Conservation (phyloP, 1,139 yeast species). For the Komagataea norvegica region DNA sequence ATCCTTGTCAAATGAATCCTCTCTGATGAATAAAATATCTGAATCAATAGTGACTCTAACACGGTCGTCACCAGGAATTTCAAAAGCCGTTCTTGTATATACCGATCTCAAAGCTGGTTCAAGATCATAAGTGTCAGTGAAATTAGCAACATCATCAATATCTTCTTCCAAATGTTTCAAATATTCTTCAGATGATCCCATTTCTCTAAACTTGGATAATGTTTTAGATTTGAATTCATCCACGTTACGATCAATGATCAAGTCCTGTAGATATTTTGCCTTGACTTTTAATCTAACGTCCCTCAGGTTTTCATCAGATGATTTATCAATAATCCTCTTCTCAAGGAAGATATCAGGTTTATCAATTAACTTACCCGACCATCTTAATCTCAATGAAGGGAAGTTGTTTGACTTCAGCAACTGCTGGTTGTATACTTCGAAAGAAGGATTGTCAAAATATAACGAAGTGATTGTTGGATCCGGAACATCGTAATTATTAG, state of each 20-base stretch:
- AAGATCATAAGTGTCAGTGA: constrained; percentile 59
- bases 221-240: constrained; percentile 43
- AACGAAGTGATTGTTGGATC: constrained; percentile 85
- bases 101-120: constrained; percentile 85
- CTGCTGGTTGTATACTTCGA: constrained; percentile 83
- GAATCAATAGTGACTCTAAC: constrained; percentile 87
- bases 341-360: constrained; percentile 78
- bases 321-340: constrained; percentile 64
- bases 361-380: constrained; percentile 81
- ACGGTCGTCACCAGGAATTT: constrained; percentile 95
- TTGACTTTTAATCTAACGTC: constrained; percentile 57
- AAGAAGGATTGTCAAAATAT: constrained; percentile 79
- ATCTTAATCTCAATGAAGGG: constrained; percentile 76
- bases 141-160: constrained; percentile 56
- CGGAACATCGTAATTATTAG: constrained; percentile 39
- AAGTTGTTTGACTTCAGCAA: constrained; percentile 66
- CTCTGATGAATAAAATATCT: constrained; percentile 81
- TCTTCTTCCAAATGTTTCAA: constrained; percentile 50
- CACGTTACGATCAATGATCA: constrained; percentile 44
- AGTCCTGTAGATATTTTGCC: constrained; percentile 71
- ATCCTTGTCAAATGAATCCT: constrained; percentile 78
- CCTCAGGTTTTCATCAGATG: constrained; percentile 39
- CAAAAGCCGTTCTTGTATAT: constrained; percentile 92
- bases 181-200: constrained; percentile 46
- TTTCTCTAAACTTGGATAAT: constrained; percentile 49